Evolutionary conservation across 768 basidiomycete species (phyloP).

Genomic region (Cystofilobasidium bisporidii): DNA sequence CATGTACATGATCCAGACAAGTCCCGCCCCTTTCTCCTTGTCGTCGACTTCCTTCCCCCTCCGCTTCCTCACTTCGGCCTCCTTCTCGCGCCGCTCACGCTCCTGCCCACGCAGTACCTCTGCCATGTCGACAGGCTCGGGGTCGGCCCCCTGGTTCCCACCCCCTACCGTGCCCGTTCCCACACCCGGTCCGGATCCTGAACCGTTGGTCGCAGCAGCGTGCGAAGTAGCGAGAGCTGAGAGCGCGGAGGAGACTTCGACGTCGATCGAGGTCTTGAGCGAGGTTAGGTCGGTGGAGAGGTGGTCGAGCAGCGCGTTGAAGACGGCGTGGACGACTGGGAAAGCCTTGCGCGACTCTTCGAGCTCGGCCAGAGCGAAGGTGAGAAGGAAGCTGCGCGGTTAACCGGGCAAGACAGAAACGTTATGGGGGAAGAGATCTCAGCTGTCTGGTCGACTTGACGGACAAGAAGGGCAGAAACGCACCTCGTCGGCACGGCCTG

Average conservation of each 20-base stretch:
- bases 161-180: slow-evolving; percentile 4
- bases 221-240: slow-evolving; percentile 6
- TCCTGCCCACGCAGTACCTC: slow-evolving; percentile 38
- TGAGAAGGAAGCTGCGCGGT: slow-evolving; percentile 84
- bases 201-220: neutral
- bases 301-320: slow-evolving; percentile 59
- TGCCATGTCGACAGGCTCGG: slow-evolving; percentile 35
- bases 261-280: slow-evolving; percentile 34
- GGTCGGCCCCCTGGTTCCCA: slow-evolving; percentile 31
- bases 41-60: slow-evolving; percentile 44
- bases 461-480: slow-evolving; percentile 23
- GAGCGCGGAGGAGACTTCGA: slow-evolving; percentile 25
- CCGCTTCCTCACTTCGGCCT: slow-evolving; percentile 33
- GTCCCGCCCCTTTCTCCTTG: slow-evolving; percentile 59
- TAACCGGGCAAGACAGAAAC: too few species aligned
- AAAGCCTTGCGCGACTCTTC: slow-evolving; percentile 57
- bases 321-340: slow-evolving; percentile 60
- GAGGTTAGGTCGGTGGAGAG: slow-evolving; percentile 45
- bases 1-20: slow-evolving; percentile 75
- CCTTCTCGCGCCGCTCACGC: slow-evolving; percentile 37
- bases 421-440: too few species aligned
- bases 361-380: slow-evolving; percentile 73
- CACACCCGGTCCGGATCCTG: neutral
- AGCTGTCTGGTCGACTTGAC: too few species aligned
- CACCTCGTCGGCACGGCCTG: slow-evolving; percentile 78